phyloP scores from a whole-genome alignment of 768 basidiomycete genomes.

The Trametes gibbosa region DNA sequence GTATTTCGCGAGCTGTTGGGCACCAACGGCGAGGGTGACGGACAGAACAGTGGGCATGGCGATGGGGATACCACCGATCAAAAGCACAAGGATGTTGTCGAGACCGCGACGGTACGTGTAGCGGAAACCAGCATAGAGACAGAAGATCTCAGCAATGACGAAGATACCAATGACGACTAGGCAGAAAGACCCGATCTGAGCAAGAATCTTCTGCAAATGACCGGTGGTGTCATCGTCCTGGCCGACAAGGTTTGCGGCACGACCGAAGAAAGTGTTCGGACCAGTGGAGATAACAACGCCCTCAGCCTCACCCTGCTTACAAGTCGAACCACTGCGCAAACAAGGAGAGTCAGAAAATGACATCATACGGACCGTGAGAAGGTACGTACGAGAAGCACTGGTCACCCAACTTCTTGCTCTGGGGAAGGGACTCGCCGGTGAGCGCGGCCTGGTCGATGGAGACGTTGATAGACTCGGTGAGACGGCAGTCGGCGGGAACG shows the following conservation, averaged over 20 bases:
- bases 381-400: constrained; percentile 93
- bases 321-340: constrained; percentile 79
- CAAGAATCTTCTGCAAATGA: constrained; percentile 98
- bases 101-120: constrained; percentile 93
- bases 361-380: not conserved
- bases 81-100: constrained; percentile 95
- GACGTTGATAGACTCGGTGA: constrained; percentile 94
- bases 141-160: constrained; percentile 90
- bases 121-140: constrained; percentile 89
- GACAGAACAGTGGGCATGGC: constrained; percentile 99
- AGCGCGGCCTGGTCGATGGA: constrained; percentile 98
- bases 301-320: constrained; percentile 99
- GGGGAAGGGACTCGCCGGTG: constrained; percentile 95
- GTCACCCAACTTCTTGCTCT: constrained; percentile 88
- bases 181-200: constrained; percentile 98
- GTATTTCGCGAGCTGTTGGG: constrained; percentile 98
- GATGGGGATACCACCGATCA: constrained; percentile 99
- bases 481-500: constrained; percentile 96
- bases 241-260: constrained; percentile 95
- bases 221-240: constrained; percentile 97
- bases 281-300: constrained; percentile 98
- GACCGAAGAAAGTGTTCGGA: constrained; percentile 98
- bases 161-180: constrained; percentile 94
- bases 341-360: not conserved
- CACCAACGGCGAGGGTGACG: constrained; percentile 97